Conservation (phyloP, 2,329 filamentous ascomycete species). For the Fusarium setosum region DNA sequence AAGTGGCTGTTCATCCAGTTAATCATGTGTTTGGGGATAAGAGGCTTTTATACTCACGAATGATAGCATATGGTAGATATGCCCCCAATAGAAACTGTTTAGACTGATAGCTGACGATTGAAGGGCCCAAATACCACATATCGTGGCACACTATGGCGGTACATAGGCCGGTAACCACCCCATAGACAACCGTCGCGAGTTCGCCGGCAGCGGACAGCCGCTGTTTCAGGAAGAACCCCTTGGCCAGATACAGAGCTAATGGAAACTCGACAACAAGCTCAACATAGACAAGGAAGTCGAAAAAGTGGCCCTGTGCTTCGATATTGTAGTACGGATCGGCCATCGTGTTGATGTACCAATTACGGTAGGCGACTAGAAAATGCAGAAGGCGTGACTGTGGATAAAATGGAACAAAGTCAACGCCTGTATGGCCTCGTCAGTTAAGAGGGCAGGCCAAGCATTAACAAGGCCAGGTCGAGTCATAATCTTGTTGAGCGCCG, state of each 20-base stretch:
- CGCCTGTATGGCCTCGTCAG: background rate
- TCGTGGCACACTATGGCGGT: background rate
- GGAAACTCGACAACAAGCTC: background rate
- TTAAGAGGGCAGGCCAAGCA: background rate
- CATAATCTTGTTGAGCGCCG: no score
- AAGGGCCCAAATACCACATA: background rate
- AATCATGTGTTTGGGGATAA: no score
- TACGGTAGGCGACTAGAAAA: constrained; percentile 11
- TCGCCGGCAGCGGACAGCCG: background rate
- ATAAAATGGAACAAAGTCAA: constrained; percentile 17
- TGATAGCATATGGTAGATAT: background rate
- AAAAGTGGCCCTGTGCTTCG: background rate
- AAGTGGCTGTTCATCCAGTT: no score
- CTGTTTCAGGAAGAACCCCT: background rate
- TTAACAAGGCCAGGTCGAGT: background rate
- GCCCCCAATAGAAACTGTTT: background rate
- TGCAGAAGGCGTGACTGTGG: background rate
- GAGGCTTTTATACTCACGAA: background rate
- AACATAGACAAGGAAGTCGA: background rate
- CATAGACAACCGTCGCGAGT: background rate
- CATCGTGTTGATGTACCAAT: constrained; percentile 17
- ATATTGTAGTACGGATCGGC: constrained; percentile 9
- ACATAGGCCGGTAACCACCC: background rate
- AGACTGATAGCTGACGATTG: background rate
- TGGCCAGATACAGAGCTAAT: background rate